These are phyloP conservation scores for Martensiomyces pterosporus DNA, from an alignment of 192 early-diverging fungal genomes.

Conservation along the genomic window DNA sequence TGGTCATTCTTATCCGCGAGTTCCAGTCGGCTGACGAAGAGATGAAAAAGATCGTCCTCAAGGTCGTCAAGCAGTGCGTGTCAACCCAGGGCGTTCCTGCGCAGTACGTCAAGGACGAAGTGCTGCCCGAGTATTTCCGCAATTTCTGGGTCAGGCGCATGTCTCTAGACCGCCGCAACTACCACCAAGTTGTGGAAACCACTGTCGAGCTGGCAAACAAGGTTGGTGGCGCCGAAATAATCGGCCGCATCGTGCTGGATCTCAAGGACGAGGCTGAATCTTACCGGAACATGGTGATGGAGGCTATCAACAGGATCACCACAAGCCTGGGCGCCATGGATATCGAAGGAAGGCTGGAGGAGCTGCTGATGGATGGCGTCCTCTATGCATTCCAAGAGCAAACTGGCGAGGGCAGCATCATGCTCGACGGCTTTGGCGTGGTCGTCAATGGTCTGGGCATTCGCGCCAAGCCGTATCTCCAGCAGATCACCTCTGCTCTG, in stretches of 20 bases:
- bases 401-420: slow-evolving; percentile 83
- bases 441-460: slow-evolving; percentile 87
- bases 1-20: slow-evolving; percentile 88
- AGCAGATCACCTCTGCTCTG: slow-evolving; percentile 90
- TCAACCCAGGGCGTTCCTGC: slow-evolving; percentile 88
- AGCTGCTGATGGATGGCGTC: slow-evolving; percentile 94
- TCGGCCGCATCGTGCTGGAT: slow-evolving; percentile 80
- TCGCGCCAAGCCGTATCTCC: slow-evolving; percentile 88
- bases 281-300: slow-evolving; percentile 97
- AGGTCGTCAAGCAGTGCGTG: slow-evolving; percentile 95
- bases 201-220: slow-evolving; percentile 92
- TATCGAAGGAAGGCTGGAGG: slow-evolving; percentile 86
- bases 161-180: slow-evolving; percentile 93
- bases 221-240: slow-evolving; percentile 89
- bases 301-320: slow-evolving; percentile 84
- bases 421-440: slow-evolving; percentile 94
- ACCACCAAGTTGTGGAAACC: slow-evolving; percentile 90
- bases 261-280: slow-evolving; percentile 94
- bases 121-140: slow-evolving; percentile 92
- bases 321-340: slow-evolving; percentile 79
- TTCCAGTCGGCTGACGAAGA: slow-evolving; percentile 97
- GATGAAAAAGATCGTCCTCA: slow-evolving; percentile 98
- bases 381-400: slow-evolving; percentile 99
- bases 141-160: slow-evolving; percentile 98
- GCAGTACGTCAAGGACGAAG: slow-evolving; percentile 81